Evolutionary conservation across 176 grass and related monocot species (phyloP), one percentile per base, ranked within the genome.

Genomic region (Elaeis guineensis): DNA sequence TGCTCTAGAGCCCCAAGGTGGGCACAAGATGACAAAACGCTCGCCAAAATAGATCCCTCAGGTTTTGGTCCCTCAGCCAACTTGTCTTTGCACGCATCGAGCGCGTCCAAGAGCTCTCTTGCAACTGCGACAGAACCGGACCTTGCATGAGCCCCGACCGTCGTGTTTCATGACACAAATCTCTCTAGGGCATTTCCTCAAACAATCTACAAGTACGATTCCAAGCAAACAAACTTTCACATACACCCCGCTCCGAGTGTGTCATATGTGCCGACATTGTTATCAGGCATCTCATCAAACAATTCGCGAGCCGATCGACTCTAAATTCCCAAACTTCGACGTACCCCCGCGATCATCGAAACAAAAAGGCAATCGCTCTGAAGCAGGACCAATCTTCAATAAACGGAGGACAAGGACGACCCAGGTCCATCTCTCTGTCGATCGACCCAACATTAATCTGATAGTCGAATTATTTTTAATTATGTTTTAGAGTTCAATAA

Each of bases 91-190:
- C 59, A 71, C 48, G 17, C 56, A 55, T 23, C 23, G 23, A 23
- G 23, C 23, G 23, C 23, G 23, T 23, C 23, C 23, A 22, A 22
- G 21, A 22, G 21, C 21, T 23, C 23, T 2, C 23, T 23, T 23
- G 23, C 23, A 23, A 23, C 23, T 23, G 23, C 23, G 23, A 23
- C 23, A 23, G 23, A 23, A 23, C 23, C 23, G 16, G 4, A 51
- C 21, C 39, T 71, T 18, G 68, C 55, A 26, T 71, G 68, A 60
- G 68, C 23, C 23, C 23, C 23, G 23, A 23, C 1, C 23, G 3
- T 23, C 23, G 2, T 61, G 68, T 71, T 71, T 55, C 56, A 71
- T 48, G 68, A 71, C 17, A 71, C 48, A 12, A 52, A 23, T 71
- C 56, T 23, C 68, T 60, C 8, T 60, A 22, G 17, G 68, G 68